phyloP scores from a whole-genome alignment of 116 monocot genomes.

The Dioscorea cayenensis region DNA sequence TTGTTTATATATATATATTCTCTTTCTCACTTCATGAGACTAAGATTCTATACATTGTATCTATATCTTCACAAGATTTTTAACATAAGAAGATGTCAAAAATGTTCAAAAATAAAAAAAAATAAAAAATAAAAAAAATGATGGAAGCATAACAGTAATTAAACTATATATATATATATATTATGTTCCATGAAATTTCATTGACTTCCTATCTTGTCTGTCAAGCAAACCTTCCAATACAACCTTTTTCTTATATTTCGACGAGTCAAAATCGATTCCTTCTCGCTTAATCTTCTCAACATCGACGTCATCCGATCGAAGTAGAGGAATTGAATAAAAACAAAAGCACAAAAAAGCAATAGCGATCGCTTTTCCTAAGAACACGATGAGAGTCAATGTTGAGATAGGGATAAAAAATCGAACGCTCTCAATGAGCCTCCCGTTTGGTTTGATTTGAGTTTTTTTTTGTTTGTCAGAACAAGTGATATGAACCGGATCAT shows the following conservation, averaged over 20 bases:
- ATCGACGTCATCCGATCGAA: background rate
- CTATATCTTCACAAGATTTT: background rate
- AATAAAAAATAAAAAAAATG: background rate
- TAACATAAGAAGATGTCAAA: background rate
- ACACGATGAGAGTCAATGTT: background rate
- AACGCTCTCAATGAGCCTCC: no score
- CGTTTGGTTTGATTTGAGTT: no score
- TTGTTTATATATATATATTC: no score
- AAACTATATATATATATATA: no score
- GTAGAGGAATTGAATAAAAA: background rate
- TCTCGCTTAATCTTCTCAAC: background rate
- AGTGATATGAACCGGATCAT: no score
- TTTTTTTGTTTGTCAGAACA: no score
- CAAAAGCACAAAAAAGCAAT: background rate
- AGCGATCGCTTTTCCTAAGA: background rate
- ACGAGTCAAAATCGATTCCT: background rate
- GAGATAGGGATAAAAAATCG: background rate
- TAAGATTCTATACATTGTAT: background rate
- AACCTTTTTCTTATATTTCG: constrained; percentile 1
- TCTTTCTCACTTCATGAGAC: background rate
- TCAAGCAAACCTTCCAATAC: constrained; percentile 7
- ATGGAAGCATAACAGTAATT: background rate
- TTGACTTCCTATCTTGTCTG: background rate
- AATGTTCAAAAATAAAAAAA: background rate
- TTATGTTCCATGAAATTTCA: no score